These are phyloP conservation scores for Boletellus sp. DNA, from an alignment of 768 basidiomycete genomes.

Conservation along the genomic window DNA sequence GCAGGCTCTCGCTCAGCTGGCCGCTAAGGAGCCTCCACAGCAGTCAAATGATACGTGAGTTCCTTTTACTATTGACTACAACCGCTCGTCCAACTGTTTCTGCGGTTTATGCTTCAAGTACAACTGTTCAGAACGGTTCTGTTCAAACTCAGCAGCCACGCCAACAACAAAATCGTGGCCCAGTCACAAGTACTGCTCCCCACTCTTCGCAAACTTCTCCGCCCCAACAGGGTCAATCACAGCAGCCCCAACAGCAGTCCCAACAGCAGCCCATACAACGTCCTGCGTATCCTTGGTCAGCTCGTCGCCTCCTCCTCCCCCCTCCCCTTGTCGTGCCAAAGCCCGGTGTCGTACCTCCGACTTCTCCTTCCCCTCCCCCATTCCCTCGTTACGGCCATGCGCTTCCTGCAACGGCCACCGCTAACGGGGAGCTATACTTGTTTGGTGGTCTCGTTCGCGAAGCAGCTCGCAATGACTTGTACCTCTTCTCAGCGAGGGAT, in stretches of 20 bases:
- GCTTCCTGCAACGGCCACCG: conserved; percentile 71
- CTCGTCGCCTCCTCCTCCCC: conserved; percentile 64
- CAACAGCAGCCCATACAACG: conserved; percentile 39
- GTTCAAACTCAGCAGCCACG: conserved; percentile 34
- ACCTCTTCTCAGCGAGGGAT: conserved; percentile 79
- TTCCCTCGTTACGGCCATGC: conserved; percentile 97
- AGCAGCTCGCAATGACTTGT: conserved; percentile 86
- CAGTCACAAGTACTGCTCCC: conserved; percentile 26
- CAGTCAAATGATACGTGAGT: conserved; percentile 39
- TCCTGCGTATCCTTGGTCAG: conserved; percentile 80
- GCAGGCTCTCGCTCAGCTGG: conserved; percentile 63
- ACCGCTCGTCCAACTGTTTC: conserved; percentile 3
- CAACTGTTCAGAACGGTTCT: conserved; percentile 22
- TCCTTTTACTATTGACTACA: conserved; percentile 2
- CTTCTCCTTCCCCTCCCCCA: conserved; percentile 74
- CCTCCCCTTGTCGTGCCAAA: conserved; percentile 65
- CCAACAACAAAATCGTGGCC: conserved; percentile 34
- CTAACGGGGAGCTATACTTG: conserved; percentile 88
- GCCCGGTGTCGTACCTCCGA: conserved; percentile 60
- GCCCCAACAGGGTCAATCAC: conserved; percentile 31
- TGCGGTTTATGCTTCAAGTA: conserved; percentile 3
- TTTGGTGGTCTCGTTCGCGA: conserved; percentile 97
- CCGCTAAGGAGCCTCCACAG: conserved; percentile 28
- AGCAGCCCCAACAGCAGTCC: conserved; percentile 29
- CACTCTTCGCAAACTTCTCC: conserved; percentile 31